A percentile compares a stretch with the other conserved stretches of the same genome.
Evolutionary conservation across 768 basidiomycete genomes (phyloP).

Genomic region (Tricholoma hemisulphureum): DNA sequence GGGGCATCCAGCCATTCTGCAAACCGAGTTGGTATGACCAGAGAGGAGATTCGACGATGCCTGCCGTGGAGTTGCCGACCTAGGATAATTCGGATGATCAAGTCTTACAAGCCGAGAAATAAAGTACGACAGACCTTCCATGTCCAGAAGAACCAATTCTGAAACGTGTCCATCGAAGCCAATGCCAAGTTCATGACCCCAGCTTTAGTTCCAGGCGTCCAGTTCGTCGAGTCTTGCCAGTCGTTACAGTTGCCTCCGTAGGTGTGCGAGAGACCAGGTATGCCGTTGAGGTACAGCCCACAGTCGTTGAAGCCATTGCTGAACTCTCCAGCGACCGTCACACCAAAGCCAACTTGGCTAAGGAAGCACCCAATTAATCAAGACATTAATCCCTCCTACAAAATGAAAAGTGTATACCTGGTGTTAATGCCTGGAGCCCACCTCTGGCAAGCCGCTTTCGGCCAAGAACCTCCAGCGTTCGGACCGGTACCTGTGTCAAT

Average conservation of each 20-base stretch:
- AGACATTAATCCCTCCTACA: constrained; percentile 2
- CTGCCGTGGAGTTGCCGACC: constrained; percentile 36
- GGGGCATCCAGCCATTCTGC: constrained; percentile 46
- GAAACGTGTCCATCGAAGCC: constrained; percentile 39
- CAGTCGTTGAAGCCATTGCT: constrained; percentile 64
- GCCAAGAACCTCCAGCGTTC: constrained; percentile 41
- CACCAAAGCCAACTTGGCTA: constrained; percentile 48
- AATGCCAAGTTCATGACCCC: constrained; percentile 50
- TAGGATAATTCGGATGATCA: constrained; percentile 14
- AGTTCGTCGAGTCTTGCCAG: constrained; percentile 53
- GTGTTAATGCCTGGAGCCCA: constrained; percentile 43
- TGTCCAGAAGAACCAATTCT: constrained; percentile 47
- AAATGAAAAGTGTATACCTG: constrained; percentile 18
- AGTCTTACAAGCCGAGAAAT: background rate
- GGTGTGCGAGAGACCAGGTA: constrained; percentile 10
- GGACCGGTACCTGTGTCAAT: constrained; percentile 30
- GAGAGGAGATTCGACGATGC: constrained; percentile 42
- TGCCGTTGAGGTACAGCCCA: constrained; percentile 28
- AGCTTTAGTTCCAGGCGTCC: constrained; percentile 35
- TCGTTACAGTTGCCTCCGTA: constrained; percentile 33
- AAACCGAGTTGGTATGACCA: constrained; percentile 51
- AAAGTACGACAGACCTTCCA: constrained; percentile 41
- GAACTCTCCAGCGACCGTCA: constrained; percentile 74
- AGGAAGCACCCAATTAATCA: constrained; percentile 6
- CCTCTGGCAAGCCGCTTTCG: constrained; percentile 42